Conservation (phyloP, 1,284 basidiomycete species). For the Pterulicium gracile region DNA sequence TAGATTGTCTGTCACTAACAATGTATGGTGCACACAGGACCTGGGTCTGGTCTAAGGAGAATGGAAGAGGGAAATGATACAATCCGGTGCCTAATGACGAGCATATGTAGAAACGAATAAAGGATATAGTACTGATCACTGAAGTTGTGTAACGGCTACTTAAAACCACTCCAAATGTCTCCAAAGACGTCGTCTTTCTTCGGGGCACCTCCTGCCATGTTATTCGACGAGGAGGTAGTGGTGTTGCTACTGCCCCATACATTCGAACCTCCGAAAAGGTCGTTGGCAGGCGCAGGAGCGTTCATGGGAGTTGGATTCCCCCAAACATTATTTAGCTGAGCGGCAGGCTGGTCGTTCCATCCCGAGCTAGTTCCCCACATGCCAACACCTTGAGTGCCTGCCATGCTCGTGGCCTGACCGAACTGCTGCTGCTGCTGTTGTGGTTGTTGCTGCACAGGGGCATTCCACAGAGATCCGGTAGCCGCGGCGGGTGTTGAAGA, state of each 20-base stretch:
- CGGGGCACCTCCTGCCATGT: slow-evolving; percentile 18
- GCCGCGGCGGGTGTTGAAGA: slow-evolving; percentile 22
- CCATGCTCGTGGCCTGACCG: slow-evolving; percentile 37
- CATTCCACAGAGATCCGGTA: slow-evolving; percentile 18
- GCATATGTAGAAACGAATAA: no score
- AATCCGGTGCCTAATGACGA: no score
- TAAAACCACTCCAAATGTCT: slow-evolving; percentile 74
- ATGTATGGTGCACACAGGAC: not conserved
- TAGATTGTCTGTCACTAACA: not conserved
- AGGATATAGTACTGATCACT: no score
- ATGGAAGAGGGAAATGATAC: no score
- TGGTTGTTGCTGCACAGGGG: slow-evolving; percentile 14
- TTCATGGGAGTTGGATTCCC: slow-evolving; percentile 18
- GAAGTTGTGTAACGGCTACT: slow-evolving; percentile 40
- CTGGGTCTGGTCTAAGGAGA: not conserved
- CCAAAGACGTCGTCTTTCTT: slow-evolving; percentile 75
- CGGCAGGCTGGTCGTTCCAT: slow-evolving; percentile 30
- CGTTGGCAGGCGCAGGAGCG: slow-evolving; percentile 14
- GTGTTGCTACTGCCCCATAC: slow-evolving; percentile 16
- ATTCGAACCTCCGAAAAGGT: slow-evolving; percentile 10
- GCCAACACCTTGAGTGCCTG: slow-evolving; percentile 42
- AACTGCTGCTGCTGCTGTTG: no score
- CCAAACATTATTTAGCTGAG: slow-evolving; percentile 31
- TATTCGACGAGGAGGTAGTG: slow-evolving; percentile 16
- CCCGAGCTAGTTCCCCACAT: slow-evolving; percentile 59